Base-by-base conservation (phyloP, 2,329 filamentous ascomycete species). In the Calonectria hongkongensis region DNA sequence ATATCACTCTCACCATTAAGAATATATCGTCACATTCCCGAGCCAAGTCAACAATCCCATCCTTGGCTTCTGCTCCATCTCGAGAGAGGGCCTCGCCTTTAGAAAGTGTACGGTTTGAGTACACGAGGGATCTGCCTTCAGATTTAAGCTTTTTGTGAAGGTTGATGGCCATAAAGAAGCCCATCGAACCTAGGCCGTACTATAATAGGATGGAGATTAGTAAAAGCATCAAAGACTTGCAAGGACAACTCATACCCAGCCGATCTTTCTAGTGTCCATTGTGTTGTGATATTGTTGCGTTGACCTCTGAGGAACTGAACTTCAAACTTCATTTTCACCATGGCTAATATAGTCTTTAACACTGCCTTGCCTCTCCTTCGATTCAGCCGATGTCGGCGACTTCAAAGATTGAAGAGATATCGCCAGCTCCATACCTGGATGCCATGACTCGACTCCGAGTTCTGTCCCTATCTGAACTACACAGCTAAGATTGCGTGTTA, bases 131-230 rank as follows among this genome's bases (percentile, higher is more conserved):
- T 60, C 25, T 27, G n/a, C 54, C 54, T 41, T 41, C 33, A 18
- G 54, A 60, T 18, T 60, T 41, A 10, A 60, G 54, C 12, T 60
- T 16, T 15, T 60, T 41, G 12, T 60, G 54, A 21, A 60, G 54
- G 54, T 60, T 60, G 15, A 41, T 36, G 21, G 54, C 54, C 54
- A 60, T 60, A 8, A 60, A 60, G 54, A 60, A 60, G n/a, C 54
- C 54, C 54, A 60, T 60, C 7, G 54, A 60, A 1, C 54, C 54
- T 13, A 60, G 15, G 13, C 54, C 54, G 21, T 60, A 60, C 54
- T 60, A 25, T 18, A 15, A 60, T 16, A 25, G 12, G 9, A 4
- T 3, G 3, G 9, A 12, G 2, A 18, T 60, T 27, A 60, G 54
- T 7, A 28, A 41, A 39, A 5, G 7, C 6, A 41, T 8, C 21